Conservation (phyloP, 108 stramenopile species). For the Chaetoceros tenuissimus region DNA sequence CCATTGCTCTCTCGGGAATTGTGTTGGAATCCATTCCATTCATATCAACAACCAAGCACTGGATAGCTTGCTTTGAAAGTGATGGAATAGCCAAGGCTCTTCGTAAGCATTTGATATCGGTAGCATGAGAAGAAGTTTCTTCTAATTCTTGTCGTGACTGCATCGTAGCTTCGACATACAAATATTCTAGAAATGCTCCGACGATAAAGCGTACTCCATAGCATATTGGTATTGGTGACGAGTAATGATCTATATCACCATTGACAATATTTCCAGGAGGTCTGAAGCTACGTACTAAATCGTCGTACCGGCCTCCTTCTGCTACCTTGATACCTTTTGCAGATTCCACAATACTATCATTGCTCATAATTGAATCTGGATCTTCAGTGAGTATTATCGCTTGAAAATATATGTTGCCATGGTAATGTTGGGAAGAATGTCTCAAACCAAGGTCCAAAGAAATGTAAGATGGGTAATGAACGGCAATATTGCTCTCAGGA, state of each 20-base stretch:
- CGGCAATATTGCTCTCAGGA: background rate
- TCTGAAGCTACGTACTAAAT: constrained; percentile 41
- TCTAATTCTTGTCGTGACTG: background rate
- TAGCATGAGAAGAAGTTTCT: background rate
- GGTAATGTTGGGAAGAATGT: constrained; percentile 50
- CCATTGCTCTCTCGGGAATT: constrained; percentile 34
- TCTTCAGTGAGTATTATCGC: constrained; percentile 30
- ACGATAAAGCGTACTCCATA: constrained; percentile 50
- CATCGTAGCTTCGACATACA: constrained; percentile 39
- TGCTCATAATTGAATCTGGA: constrained; percentile 41
- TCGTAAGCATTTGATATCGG: constrained; percentile 22
- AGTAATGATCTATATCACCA: constrained; percentile 31
- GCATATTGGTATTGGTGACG: constrained; percentile 55
- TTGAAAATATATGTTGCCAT: constrained; percentile 59
- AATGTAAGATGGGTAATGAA: constrained; percentile 45
- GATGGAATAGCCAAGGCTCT: constrained; percentile 52
- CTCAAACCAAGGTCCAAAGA: constrained; percentile 67
- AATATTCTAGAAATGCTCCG: constrained; percentile 54
- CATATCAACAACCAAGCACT: constrained; percentile 50
- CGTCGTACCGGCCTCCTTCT: constrained; percentile 68
- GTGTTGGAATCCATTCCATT: constrained; percentile 51
- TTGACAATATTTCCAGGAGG: constrained; percentile 75
- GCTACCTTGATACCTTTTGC: constrained; percentile 53
- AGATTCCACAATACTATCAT: constrained; percentile 15
- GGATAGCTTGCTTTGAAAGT: constrained; percentile 15